Evolutionary conservation across 768 basidiomycete genomes (phyloP).

Genomic region (Suillus plorans): DNA sequence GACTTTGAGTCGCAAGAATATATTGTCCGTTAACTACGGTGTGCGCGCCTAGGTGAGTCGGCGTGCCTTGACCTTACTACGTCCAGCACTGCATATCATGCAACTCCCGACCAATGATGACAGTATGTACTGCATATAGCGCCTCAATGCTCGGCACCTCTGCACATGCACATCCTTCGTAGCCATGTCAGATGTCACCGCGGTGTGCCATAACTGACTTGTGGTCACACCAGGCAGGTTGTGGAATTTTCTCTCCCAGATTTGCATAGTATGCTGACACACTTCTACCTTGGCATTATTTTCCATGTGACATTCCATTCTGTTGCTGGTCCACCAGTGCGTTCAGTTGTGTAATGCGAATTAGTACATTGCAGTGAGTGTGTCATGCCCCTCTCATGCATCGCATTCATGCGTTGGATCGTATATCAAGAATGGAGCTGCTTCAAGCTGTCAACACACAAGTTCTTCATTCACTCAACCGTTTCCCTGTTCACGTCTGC

Average conservation of each 20-base stretch:
- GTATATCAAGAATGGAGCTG: conserved; percentile 6
- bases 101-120: background rate
- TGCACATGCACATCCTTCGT: background rate
- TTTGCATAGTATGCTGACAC: background rate
- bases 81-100: background rate
- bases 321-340: background rate
- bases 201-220: background rate
- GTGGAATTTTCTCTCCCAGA: background rate
- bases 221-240: background rate
- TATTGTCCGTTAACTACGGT: background rate
- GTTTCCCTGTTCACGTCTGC: background rate
- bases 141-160: background rate
- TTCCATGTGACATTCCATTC: background rate
- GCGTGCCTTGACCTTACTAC: background rate
- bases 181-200: background rate
- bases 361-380: background rate
- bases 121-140: conserved; percentile 2
- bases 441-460: background rate
- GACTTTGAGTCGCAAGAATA: background rate
- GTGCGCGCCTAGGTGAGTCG: background rate
- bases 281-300: no score
- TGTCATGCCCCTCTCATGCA: background rate
- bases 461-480: background rate
- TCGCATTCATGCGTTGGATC: background rate
- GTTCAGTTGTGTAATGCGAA: background rate